These are phyloP conservation scores for Talaromyces sp. DNA, from an alignment of 2,329 filamentous ascomycete genomes.

Conservation along the genomic window DNA sequence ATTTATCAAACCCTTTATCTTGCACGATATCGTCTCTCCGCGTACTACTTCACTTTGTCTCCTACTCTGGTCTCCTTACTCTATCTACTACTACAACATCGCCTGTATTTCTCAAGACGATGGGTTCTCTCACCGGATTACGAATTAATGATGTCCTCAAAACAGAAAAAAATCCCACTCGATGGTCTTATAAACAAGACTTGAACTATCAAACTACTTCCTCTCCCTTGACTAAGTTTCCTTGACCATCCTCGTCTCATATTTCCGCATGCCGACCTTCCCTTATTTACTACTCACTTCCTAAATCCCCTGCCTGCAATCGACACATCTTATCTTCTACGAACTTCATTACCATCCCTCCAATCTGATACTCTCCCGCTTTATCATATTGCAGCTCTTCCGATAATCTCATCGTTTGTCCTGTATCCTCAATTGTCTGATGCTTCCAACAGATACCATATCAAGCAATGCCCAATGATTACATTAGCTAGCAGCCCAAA, in stretches of 20 bases:
- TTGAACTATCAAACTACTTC: not conserved
- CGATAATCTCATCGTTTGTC: not conserved
- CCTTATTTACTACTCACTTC: not conserved
- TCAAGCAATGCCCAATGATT: not conserved
- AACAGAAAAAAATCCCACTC: conserved; percentile 6
- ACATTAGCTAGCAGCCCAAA: not conserved
- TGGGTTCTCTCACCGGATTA: conserved; percentile 14
- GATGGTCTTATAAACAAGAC: not conserved
- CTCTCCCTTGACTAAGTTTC: not conserved
- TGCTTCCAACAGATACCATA: no score
- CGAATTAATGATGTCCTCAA: conserved; percentile 17
- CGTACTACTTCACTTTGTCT: conserved; percentile 11
- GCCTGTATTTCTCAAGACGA: conserved; percentile 5
- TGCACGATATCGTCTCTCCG: conserved; percentile 9
- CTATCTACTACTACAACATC: conserved; percentile 5
- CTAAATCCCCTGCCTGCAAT: not conserved
- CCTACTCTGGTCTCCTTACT: conserved; percentile 2
- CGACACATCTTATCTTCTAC: not conserved
- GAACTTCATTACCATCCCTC: not conserved
- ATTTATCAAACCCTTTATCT: conserved; percentile 6
- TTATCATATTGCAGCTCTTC: not conserved
- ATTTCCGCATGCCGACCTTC: not conserved
- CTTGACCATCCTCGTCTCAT: not conserved
- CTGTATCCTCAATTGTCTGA: not conserved
- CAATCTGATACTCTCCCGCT: not conserved